These are phyloP conservation scores for Phyllosticta ampelicida DNA, from an alignment of 2,329 filamentous ascomycete genomes.

Conservation along the genomic window DNA sequence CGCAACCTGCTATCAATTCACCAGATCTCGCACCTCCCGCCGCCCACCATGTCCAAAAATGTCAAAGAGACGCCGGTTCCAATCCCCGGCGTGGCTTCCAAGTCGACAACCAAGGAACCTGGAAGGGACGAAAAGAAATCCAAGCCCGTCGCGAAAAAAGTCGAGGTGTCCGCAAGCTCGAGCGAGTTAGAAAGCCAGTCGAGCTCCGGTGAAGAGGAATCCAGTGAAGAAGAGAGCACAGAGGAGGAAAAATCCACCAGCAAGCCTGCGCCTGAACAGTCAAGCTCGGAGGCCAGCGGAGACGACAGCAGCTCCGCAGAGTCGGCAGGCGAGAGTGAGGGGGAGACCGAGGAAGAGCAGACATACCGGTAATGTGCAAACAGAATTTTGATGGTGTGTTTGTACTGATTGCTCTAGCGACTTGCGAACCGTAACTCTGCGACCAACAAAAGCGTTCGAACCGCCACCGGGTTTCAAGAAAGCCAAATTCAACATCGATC, in stretches of 20 bases:
- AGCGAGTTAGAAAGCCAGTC: conserved; percentile 5
- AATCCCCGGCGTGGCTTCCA: conserved; percentile 19
- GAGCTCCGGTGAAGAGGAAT: conserved; percentile 4
- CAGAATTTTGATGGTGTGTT: not conserved
- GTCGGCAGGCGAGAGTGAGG: conserved; percentile 24
- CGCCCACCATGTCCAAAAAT: conserved; percentile 21
- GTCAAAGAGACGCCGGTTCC: conserved; percentile 25
- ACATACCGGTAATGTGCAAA: not conserved
- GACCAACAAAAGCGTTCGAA: conserved; percentile 25
- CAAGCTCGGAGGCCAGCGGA: conserved; percentile 3
- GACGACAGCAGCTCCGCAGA: conserved; percentile 10
- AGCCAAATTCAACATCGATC: conserved; percentile 36
- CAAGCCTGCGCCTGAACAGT: not conserved
- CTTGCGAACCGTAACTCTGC: conserved; percentile 19
- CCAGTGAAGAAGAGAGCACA: conserved; percentile 8
- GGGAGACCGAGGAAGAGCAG: conserved; percentile 20
- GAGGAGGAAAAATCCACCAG: not conserved
- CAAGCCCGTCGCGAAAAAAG: not conserved
- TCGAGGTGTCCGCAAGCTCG: not conserved
- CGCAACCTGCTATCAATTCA: not conserved
- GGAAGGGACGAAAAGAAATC: not conserved
- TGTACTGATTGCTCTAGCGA: conserved; percentile 14
- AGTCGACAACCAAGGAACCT: conserved; percentile 13
- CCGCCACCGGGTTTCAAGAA: conserved; percentile 38
- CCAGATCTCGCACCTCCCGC: conserved; percentile 14